A percentile compares a stretch with the other conserved stretches of the same genome.
These are phyloP conservation scores for Salicornia ramosissima DNA, from an alignment of 148 eudicot genomes.

Conservation along the genomic window DNA sequence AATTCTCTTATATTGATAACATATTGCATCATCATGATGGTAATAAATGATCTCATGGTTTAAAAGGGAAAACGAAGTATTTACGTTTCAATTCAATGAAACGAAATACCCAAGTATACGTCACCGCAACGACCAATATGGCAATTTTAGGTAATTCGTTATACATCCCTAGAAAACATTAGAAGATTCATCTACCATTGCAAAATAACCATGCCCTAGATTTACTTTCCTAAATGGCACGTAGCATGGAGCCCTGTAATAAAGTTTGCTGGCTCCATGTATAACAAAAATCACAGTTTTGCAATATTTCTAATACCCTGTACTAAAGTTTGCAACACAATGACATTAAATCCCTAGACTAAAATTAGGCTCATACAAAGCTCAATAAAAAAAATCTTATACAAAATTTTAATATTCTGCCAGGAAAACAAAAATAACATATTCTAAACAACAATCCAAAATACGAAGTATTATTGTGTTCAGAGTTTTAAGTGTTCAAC, in stretches of 20 bases:
- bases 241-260: background rate
- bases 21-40: background rate
- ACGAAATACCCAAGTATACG: background rate
- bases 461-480: too few relatives aligned
- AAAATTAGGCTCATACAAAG: background rate
- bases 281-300: background rate
- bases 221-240: slow-evolving; percentile 4
- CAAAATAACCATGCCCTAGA: background rate
- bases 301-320: background rate
- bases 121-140: background rate
- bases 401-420: background rate
- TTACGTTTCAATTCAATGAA: background rate
- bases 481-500: background rate
- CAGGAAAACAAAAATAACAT: background rate
- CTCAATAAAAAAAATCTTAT: background rate
- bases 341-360: background rate
- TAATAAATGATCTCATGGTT: background rate
- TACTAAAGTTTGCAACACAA: background rate
- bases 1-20: background rate
- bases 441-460: background rate
- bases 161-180: background rate
- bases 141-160: background rate
- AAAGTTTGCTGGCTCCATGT: background rate
- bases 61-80: background rate
- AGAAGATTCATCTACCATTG: background rate